Evolutionary conservation across 2,329 filamentous ascomycete species (phyloP), one percentile per base, ranked within the genome.

Genomic region (Alternaria longipes): DNA sequence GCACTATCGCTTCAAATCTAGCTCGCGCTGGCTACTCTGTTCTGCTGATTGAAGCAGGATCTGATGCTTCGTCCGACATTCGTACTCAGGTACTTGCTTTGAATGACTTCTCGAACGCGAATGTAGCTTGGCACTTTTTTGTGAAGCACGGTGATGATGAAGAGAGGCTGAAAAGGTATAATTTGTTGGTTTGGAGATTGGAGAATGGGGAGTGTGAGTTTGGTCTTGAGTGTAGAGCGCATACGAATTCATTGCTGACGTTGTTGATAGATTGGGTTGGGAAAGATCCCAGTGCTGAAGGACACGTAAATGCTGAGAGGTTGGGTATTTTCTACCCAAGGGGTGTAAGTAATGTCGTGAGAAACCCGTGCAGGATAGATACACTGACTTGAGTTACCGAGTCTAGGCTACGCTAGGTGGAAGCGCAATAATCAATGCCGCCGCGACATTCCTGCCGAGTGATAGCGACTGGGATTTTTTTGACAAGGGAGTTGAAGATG

Each of bases 41-140:
- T 3, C 81, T 89, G 14, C 80, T 89, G 4, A 81, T 88, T 36
- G 85, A 88, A 67, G 85, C 85, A 2, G 24, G 24, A 26, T 26
- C 24, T 26, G 24, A 88, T 64, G 80, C 85, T 59, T 82, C 80
- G 14, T 75, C 78, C 49, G 73, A 78, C 18, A 76, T 80, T 52
- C 81, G 67, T 80, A 85, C 60, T 78, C 83, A 34, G 80, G 86
- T 20, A 83, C 86, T 18, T 81, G 82, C 11, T 78, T 85, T 66
- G 80, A 84, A 30, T 79, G 81, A 56, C 28, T 60, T 53, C 9
- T 38, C 52, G 12, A 4, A 26, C 7, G 24, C 24, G 24, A 32
- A 44, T 36, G 81, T 84, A 1, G 85, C 84, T 5, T 84, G 88
- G 87, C 83, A 87, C 67, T 89, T 85, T 73, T 89, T 85, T 59